Evolutionary conservation across 2,329 filamentous ascomycete genomes (phyloP), one percentile per base, ranked within the genome.

Genomic region (Teratosphaeria zuluensis): DNA sequence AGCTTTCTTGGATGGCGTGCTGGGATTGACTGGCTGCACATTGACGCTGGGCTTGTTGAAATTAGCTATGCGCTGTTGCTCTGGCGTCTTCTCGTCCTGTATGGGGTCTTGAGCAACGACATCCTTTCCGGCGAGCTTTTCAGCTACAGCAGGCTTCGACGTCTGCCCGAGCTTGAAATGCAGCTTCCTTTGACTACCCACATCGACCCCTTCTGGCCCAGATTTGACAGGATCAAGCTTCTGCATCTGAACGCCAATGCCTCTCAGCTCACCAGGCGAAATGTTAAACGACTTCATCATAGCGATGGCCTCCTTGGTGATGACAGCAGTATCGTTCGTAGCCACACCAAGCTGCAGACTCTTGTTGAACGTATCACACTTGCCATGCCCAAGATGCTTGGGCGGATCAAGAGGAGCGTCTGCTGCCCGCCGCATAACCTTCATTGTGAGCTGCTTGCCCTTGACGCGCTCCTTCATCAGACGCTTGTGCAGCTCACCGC

Each of bases 301-400:
- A 0, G 87, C 86, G n/a, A 96, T 78, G 0, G 91, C 89, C 72
- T 97, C 92, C 69, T 88, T 91, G 0, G 85, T 85, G 46, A 97
- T 81, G 1, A 83, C 73, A 31, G 87, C 83, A 31, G 83, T 81
- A 56, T 84, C 81, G 69, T 95, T 88, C 0, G 92, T 97, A 3
- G 92, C 85, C 16, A 96, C 84, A 0, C 92, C 92, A 61, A 99
- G 86, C 1, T 85, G 72, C 8, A 87, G 74, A 66, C 90, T 95
- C 73, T 95, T 97, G 77, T 90, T 97, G 77, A 92, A 95, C 0
- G 85, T 89, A 69, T 99, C 94, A 69, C 94, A 99, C 73, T 91
- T 92, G 1, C 94, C 94, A 73, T 97, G 94, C 0, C 94, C 94
- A 0, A 99, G 80, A 74, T 96, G 91, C 69, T 99, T 99, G 0